Conservation (phyloP, 495 filamentous ascomycete species). For the Penicillium steckii region DNA sequence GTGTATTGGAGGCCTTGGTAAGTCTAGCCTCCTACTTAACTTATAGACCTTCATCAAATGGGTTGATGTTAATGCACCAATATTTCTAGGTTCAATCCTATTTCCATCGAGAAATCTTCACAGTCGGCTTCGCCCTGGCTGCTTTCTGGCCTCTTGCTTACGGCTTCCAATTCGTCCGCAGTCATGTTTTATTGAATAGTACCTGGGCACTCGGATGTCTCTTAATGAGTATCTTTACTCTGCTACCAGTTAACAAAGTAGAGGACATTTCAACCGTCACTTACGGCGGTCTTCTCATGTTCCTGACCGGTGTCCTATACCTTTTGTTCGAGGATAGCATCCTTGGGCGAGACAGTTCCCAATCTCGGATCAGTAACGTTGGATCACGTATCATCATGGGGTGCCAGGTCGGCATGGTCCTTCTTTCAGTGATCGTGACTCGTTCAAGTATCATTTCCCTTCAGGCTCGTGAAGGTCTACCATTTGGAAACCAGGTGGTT, state of each 20-base stretch:
- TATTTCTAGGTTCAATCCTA: constrained; percentile 70
- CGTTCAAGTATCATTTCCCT: constrained; percentile 76
- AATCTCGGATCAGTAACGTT: constrained; percentile 30
- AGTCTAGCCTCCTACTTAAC: constrained; percentile 22
- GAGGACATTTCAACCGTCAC: constrained; percentile 76
- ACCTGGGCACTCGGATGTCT: constrained; percentile 77
- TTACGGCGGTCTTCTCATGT: constrained; percentile 76
- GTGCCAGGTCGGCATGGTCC: constrained; percentile 70
- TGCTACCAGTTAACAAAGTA: constrained; percentile 81
- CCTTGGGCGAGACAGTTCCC: constrained; percentile 28
- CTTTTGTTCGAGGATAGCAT: constrained; percentile 77
- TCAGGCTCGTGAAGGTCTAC: constrained; percentile 85
- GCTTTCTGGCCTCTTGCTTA: constrained; percentile 77
- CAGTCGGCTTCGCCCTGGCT: constrained; percentile 71
- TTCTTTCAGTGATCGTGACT: constrained; percentile 83
- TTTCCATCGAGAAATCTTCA: constrained; percentile 85
- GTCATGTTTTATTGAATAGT: constrained; percentile 59
- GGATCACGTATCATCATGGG: constrained; percentile 57
- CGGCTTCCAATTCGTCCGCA: constrained; percentile 66
- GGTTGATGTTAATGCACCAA: background rate
- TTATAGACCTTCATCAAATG: background rate
- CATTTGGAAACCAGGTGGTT: constrained; percentile 81
- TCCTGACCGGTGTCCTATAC: constrained; percentile 74
- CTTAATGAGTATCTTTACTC: constrained; percentile 86
- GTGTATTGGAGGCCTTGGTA: constrained; percentile 80